A percentile compares a stretch with the other conserved stretches of the same genome.
These are phyloP conservation scores for Diacronema lutheri DNA, from an alignment of 78 protist species.

Conservation along the genomic window DNA sequence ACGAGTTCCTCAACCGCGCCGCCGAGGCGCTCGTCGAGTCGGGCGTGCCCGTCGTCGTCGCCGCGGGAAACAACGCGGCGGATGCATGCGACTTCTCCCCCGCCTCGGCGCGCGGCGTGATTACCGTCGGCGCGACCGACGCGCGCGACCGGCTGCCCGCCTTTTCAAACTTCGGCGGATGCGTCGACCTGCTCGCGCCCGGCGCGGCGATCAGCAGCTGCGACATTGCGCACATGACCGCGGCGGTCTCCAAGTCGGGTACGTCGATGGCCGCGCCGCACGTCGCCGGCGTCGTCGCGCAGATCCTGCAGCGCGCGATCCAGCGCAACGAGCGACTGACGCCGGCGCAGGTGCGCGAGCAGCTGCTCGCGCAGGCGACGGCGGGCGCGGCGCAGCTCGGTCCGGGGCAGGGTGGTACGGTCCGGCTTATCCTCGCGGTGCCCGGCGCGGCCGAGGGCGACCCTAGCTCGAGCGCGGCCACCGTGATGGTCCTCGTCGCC, in stretches of 20 bases:
- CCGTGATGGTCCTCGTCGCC: no score
- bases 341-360: no score
- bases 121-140: conserved; percentile 22
- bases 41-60: conserved; percentile 4
- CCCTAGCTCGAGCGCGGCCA: no score
- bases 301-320: background rate
- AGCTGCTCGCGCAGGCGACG: no score
- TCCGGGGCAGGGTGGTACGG: no score
- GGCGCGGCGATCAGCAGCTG: background rate
- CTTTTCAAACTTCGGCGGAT: conserved; percentile 38
- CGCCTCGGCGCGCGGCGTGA: background rate
- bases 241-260: background rate
- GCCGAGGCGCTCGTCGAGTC: background rate
- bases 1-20: background rate
- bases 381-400: no score
- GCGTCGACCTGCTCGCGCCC: conserved; percentile 40
- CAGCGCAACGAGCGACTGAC: no score
- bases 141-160: background rate
- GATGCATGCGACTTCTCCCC: conserved; percentile 1
- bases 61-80: background rate
- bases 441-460: no score
- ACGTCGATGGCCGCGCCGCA: conserved; percentile 15
- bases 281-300: background rate
- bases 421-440: no score
- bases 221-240: no score